Evolutionary conservation across 1,139 yeast species (phyloP).

Genomic region (Candida sanyaensis): DNA sequence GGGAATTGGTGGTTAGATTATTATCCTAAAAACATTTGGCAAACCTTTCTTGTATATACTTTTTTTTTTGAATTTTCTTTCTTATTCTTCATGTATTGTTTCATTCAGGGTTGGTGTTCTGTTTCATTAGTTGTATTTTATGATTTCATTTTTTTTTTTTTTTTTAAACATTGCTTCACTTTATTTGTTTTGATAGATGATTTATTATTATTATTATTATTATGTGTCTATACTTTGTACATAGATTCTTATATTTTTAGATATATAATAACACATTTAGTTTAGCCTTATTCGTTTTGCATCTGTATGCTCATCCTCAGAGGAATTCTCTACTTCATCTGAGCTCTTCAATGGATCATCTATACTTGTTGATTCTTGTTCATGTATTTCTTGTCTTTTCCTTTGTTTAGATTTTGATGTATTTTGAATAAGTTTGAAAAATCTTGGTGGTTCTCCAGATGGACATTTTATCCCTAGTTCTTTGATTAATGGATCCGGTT

Average conservation of each 20-base stretch:
- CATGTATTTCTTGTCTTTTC: conserved; percentile 1
- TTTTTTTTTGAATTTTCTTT: not conserved
- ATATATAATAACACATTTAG: conserved; percentile 3
- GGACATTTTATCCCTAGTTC: conserved; percentile 34
- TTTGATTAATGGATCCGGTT: conserved; percentile 31
- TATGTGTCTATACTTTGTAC: conserved; percentile 12
- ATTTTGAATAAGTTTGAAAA: conserved; percentile 42
- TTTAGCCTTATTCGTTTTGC: conserved; percentile 10
- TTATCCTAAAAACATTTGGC: conserved; percentile 38
- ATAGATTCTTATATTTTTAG: conserved; percentile 8
- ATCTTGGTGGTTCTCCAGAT: conserved; percentile 39
- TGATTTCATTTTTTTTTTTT: no score
- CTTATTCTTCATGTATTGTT: not conserved
- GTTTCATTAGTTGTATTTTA: conserved; percentile 1
- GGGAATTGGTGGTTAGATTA: conserved; percentile 87
- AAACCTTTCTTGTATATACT: conserved; percentile 6
- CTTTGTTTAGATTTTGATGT: conserved; percentile 10
- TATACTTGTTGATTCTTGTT: not conserved
- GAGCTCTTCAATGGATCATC: conserved; percentile 1
- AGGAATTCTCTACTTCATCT: conserved; percentile 6
- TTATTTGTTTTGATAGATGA: conserved; percentile 1
- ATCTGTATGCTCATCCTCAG: not conserved
- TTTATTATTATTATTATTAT: no score
- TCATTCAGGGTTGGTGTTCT: not conserved
- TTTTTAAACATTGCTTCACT: not conserved